Evolutionary conservation across 2,329 filamentous ascomycete species (phyloP).

Genomic region (Curvularia lunata): DNA sequence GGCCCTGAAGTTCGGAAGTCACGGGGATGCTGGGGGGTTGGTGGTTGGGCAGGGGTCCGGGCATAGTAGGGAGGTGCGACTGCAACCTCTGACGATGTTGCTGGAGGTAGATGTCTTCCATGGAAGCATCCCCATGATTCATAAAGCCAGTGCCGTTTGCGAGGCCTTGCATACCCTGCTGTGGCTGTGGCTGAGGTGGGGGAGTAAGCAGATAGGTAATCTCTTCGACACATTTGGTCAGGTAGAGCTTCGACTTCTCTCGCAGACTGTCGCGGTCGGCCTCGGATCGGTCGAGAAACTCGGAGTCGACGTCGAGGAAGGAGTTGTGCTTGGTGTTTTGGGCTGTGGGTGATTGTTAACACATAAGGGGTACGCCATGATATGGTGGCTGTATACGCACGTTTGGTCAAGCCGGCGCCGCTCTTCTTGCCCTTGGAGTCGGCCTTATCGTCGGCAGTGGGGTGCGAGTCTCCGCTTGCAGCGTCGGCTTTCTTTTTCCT

Average conservation of each 20-base stretch:
- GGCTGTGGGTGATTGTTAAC: conserved; percentile 47
- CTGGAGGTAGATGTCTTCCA: conserved; percentile 66
- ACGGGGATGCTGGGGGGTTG: conserved; percentile 60
- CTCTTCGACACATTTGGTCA: conserved; percentile 71
- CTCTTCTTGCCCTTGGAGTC: conserved; percentile 47
- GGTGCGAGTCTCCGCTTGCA: conserved; percentile 58
- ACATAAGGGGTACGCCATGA: not conserved
- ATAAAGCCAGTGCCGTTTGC: conserved; percentile 51
- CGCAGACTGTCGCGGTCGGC: conserved; percentile 64
- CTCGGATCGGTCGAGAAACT: conserved; percentile 53
- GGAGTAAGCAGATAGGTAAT: conserved; percentile 72
- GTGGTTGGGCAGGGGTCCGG: conserved; percentile 63
- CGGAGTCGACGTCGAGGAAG: conserved; percentile 58
- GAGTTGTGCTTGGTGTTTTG: conserved; percentile 57
- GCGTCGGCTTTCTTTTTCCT: conserved; percentile 67
- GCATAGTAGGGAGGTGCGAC: conserved; percentile 49
- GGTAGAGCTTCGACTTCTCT: conserved; percentile 67
- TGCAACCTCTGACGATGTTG: conserved; percentile 63
- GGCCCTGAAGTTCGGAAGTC: conserved; percentile 51
- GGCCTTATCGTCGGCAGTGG: conserved; percentile 51
- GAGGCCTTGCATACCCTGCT: conserved; percentile 47
- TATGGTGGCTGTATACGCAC: conserved; percentile 20
- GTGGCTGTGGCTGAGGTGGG: conserved; percentile 65
- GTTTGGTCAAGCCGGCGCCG: conserved; percentile 33
- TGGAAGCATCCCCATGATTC: conserved; percentile 59